Percentiles rank a stretch among this genome's conserved stretches.
phyloP scores from a whole-genome alignment of 306 rosid genomes.

The Dryas octopetala region DNA sequence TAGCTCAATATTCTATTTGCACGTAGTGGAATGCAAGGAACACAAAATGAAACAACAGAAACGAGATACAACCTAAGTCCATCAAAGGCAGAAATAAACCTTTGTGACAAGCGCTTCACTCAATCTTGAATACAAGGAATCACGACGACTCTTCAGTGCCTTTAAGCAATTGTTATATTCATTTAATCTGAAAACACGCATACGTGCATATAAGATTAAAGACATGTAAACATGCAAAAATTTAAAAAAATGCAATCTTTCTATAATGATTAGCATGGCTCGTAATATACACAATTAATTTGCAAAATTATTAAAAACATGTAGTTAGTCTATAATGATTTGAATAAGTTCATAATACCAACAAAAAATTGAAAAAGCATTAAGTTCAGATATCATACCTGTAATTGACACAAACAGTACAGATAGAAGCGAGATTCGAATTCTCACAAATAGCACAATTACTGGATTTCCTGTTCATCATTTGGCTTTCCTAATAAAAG shows the following conservation, averaged over 20 bases:
- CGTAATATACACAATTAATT: neutral
- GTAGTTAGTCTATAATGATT: neutral
- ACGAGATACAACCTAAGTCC: neutral
- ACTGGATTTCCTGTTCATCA: conserved; percentile 59
- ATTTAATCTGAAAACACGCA: conserved; percentile 51
- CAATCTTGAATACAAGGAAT: conserved; percentile 62
- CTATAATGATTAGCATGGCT: neutral
- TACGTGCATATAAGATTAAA: neutral
- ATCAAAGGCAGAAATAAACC: conserved; percentile 49
- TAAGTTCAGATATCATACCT: conserved; percentile 39
- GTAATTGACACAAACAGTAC: conserved; percentile 75
- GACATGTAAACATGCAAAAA: neutral
- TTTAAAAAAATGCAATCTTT: neutral
- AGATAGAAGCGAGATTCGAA: conserved; percentile 71
- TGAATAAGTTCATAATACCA: neutral
- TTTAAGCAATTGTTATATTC: conserved; percentile 52
- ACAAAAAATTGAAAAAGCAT: neutral
- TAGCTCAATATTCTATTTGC: neutral
- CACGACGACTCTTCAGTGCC: conserved; percentile 66
- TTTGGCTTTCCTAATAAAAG: conserved; percentile 24
- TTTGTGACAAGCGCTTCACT: conserved; percentile 72
- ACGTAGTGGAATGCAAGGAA: neutral
- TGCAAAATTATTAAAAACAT: neutral
- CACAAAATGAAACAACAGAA: neutral
- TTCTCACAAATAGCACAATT: conserved; percentile 78